Conservation (phyloP, 495 filamentous ascomycete genomes). For the Astrocystis sublimbata region DNA sequence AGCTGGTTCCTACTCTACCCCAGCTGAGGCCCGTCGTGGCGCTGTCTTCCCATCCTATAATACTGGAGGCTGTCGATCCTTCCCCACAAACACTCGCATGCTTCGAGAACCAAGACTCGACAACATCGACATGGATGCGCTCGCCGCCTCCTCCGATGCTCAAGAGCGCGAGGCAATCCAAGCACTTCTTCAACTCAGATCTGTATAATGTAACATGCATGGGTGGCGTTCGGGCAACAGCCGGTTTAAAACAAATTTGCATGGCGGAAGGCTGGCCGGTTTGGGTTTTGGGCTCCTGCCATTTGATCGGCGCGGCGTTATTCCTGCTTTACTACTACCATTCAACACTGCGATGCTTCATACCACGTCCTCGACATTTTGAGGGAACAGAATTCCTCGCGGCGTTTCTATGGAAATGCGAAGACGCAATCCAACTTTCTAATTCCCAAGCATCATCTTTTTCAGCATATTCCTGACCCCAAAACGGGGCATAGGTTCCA, state of each 20-base stretch:
- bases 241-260: conserved; percentile 27
- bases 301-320: conserved; percentile 24
- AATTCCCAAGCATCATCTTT: not conserved
- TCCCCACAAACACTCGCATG: conserved; percentile 47
- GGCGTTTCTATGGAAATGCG: conserved; percentile 19
- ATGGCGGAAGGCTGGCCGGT: conserved; percentile 27
- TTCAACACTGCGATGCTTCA: conserved; percentile 24
- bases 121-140: conserved; percentile 52
- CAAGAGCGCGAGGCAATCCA: conserved; percentile 85
- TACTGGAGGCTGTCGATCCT: conserved; percentile 48
- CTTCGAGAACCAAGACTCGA: conserved; percentile 48
- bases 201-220: conserved; percentile 68
- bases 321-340: conserved; percentile 27
- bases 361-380: conserved; percentile 27
- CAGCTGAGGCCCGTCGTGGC: conserved; percentile 35
- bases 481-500: conserved; percentile 25
- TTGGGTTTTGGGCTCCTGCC: conserved; percentile 29
- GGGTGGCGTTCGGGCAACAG: conserved; percentile 44
- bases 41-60: conserved; percentile 48
- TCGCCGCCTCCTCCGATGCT: conserved; percentile 56
- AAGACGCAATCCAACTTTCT: conserved; percentile 17
- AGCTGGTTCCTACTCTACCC: conserved; percentile 60
- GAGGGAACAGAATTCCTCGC: conserved; percentile 13
- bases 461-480: conserved; percentile 29
- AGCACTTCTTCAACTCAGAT: conserved; percentile 80